Base-by-base conservation (phyloP, 306 rosid genomes). In the Casuarina cunninghamiana region DNA sequence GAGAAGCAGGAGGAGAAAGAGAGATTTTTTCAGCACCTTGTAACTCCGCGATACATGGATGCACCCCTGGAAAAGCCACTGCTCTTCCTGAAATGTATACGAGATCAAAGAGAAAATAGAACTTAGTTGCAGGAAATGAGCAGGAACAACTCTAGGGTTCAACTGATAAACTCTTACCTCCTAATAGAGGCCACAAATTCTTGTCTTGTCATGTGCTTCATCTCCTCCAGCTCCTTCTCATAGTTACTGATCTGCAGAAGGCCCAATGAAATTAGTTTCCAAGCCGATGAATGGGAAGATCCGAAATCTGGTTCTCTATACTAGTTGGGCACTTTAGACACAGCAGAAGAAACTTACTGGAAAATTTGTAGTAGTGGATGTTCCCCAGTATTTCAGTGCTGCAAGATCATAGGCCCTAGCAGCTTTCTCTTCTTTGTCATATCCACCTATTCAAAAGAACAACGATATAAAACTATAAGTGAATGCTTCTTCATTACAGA, bases 1-100 rank as follows among this genome's bases (percentile, higher is more conserved):
- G 17, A 68, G 72, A 73, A 3, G 19, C 5, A 43, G 73, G 41
- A 55, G 57, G 53, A 48, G 78, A 9, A 9, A 19, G 11, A 15
- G 76, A 71, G 67, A 54, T 17, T 70, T 38, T 75, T 71, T 13
- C 46, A 77, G 50, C 39, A 93, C 99, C 99, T 96, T 80, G 99
- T 96, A 44, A 96, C 99, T 68, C 99, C 99, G 15, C 99, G 98
- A 77, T 96, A 96, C 99, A 91, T 96, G 67, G 99, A 96, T 74
- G 99, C 99, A 44, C 99, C 99, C 81, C 99, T 87, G 4, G 99
- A 96, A 84, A 96, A 96, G 9, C 98, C 98, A 85, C 98, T 96
- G 71, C 99, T 96, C 79, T 93, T 96, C 89, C 99, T 96, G 93
- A 78, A 76, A 89, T 73, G 66, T 48, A 42, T 71, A 37, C 54